Evolutionary conservation across 2,329 filamentous ascomycete genomes (phyloP).

Genomic region (Arachnomyces sp.): DNA sequence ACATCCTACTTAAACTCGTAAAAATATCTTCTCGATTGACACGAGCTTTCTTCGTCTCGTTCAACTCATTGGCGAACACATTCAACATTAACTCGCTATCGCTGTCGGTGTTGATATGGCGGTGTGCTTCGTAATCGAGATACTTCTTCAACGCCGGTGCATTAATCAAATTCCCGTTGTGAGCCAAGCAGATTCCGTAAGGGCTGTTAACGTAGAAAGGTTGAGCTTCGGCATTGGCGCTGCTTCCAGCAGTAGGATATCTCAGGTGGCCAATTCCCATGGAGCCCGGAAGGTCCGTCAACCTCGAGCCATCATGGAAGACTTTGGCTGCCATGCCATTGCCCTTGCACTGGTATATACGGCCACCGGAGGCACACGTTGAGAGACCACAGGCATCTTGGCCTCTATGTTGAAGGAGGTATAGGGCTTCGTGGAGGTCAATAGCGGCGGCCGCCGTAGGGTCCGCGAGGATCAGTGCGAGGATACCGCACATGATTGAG

Average conservation of each 20-base stretch:
- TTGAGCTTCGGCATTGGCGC: conserved; percentile 75
- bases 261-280: conserved; percentile 81
- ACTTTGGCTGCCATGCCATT: conserved; percentile 81
- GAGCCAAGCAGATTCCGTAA: conserved; percentile 70
- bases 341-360: conserved; percentile 83
- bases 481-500: conserved; percentile 51
- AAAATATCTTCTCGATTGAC: conserved; percentile 73
- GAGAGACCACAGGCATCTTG: conserved; percentile 87
- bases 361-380: conserved; percentile 62
- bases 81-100: conserved; percentile 85
- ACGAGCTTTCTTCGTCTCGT: conserved; percentile 71
- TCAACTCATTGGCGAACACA: conserved; percentile 74
- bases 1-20: conserved; percentile 61
- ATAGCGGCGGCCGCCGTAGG: conserved; percentile 45
- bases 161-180: conserved; percentile 88
- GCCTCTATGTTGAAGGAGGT: conserved; percentile 65
- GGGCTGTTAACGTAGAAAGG: conserved; percentile 88
- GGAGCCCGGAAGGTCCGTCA: conserved; percentile 68
- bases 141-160: conserved; percentile 59
- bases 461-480: conserved; percentile 53
- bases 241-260: conserved; percentile 83
- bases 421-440: conserved; percentile 63
- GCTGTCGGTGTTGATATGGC: conserved; percentile 84
- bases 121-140: conserved; percentile 68
- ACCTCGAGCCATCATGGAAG: conserved; percentile 68